Evolutionary conservation across 495 filamentous ascomycete species (phyloP), one percentile per base, ranked within the genome.

Genomic region (Annulohypoxylon bovei): DNA sequence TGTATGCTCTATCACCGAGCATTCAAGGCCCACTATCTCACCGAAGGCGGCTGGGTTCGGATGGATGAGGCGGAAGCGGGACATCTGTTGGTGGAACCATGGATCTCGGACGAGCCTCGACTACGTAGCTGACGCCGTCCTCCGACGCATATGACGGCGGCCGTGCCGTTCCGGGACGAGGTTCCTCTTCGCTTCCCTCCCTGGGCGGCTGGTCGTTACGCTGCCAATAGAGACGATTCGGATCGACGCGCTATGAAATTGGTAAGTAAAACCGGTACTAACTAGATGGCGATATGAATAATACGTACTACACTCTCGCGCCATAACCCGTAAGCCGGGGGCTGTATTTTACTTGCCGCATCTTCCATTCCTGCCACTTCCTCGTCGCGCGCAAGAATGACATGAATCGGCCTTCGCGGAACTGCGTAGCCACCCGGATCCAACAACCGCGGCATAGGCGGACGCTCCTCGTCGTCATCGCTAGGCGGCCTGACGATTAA

Each of bases 291-390:
- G 11, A 16, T 25, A 32, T 1, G 23, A 16, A 47, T n/a, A 4
- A 20, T 52, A 89, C 90, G 77, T 87, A 93, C 91, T 80, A 95
- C 91, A 76, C 89, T 92, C 77, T 88, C 86, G 64, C 92, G 82
- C 93, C 93, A 97, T 8, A 92, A 75, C 1, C 93, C 93, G 78
- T 97, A 97, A n/a, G 93, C 92, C 14, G 93, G 93, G 32, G 93
- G 93, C 14, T 92, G 89, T 30, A 84, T 62, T 75, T 88, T 89
- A 39, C 84, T 81, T 0, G 81, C 76, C 27, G 82, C 81, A 66
- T 81, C 83, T 70, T 85, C 77, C 60, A 85, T 83, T 42, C 86
- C 81, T 20, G 82, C 81, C 23, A 81, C 80, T 53, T 91, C 89
- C 71, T 90, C 89, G 68, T 91, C 89, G n/a, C 83, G 79, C 6